phyloP scores from a whole-genome alignment of 2,329 filamentous ascomycete genomes.

The Neofusicoccum laricinum region DNA sequence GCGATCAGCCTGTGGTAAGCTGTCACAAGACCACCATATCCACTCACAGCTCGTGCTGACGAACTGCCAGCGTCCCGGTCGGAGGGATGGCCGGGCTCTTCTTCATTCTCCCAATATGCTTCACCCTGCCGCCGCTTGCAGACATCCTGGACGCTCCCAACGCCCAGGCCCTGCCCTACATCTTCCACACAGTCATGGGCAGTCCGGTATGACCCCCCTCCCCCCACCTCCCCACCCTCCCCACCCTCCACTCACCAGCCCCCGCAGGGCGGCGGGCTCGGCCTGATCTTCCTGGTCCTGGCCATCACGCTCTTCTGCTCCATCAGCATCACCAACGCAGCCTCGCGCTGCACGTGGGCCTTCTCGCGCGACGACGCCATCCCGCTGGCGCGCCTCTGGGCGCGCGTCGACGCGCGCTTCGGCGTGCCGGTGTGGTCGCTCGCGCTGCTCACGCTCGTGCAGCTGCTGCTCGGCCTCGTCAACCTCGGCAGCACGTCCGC shows the following conservation, averaged over 20 bases:
- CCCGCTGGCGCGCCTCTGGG: slow-evolving; percentile 39
- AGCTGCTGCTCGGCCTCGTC: slow-evolving; percentile 50
- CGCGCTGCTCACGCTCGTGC: slow-evolving; percentile 43
- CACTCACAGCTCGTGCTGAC: slow-evolving; percentile 50
- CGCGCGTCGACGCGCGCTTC: slow-evolving; percentile 4
- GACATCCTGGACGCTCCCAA: slow-evolving; percentile 46
- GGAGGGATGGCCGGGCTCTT: slow-evolving; percentile 55
- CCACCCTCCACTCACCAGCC: too few species aligned
- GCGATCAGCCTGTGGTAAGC: slow-evolving; percentile 45
- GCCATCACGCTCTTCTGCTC: slow-evolving; percentile 53
- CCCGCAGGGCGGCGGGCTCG: slow-evolving; percentile 41
- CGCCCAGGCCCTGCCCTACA: slow-evolving; percentile 51
- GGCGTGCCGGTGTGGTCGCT: slow-evolving; percentile 40
- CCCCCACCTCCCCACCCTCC: too few species aligned
- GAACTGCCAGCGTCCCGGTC: slow-evolving; percentile 52
- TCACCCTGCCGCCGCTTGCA: slow-evolving; percentile 46
- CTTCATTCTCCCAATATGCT: slow-evolving; percentile 56
- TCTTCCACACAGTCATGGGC: slow-evolving; percentile 51
- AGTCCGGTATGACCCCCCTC: slow-evolving; percentile 19
- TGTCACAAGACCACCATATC: slow-evolving; percentile 35
- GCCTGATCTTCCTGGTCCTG: slow-evolving; percentile 50
- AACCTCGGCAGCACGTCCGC: slow-evolving; percentile 48
- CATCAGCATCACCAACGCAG: slow-evolving; percentile 52
- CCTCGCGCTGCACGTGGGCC: slow-evolving; percentile 47
- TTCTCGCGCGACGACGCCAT: slow-evolving; percentile 46